Conservation (phyloP, 345 rosid species). For the Citrus cavaleriei region DNA sequence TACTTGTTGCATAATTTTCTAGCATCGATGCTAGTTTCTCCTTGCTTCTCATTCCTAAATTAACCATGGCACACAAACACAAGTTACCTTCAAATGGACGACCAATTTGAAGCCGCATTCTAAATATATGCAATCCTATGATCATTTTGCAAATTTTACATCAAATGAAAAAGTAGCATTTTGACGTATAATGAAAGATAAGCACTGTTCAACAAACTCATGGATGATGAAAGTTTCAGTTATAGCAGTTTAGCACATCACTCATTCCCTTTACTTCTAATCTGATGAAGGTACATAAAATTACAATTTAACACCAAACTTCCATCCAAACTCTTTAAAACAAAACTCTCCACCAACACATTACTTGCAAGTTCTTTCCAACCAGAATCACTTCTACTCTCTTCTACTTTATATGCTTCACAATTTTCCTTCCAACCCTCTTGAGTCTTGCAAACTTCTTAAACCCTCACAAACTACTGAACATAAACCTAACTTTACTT, state of each 20-base stretch:
- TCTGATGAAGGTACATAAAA: neutral
- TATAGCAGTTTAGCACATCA: too few relatives aligned
- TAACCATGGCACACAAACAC: too few relatives aligned
- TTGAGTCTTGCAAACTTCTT: neutral
- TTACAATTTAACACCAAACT: neutral
- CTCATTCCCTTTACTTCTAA: neutral
- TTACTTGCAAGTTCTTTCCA: neutral
- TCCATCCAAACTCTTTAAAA: neutral
- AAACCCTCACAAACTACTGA: neutral
- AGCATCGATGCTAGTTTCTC: neutral
- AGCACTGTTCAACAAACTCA: neutral
- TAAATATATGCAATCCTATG: neutral
- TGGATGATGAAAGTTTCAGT: too few relatives aligned
- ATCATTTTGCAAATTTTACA: neutral
- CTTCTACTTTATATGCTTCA: neutral
- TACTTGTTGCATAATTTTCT: conserved; percentile 6
- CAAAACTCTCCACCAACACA: neutral
- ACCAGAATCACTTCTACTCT: neutral
- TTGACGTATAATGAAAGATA: neutral
- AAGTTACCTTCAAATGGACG: neutral
- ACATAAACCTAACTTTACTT: neutral
- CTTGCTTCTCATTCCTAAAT: neutral
- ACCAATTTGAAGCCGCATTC: neutral
- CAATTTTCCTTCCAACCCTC: neutral
- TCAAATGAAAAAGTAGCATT: too few relatives aligned